phyloP scores from a whole-genome alignment of 495 filamentous ascomycete species.

The Aspergillus mulundensis region DNA sequence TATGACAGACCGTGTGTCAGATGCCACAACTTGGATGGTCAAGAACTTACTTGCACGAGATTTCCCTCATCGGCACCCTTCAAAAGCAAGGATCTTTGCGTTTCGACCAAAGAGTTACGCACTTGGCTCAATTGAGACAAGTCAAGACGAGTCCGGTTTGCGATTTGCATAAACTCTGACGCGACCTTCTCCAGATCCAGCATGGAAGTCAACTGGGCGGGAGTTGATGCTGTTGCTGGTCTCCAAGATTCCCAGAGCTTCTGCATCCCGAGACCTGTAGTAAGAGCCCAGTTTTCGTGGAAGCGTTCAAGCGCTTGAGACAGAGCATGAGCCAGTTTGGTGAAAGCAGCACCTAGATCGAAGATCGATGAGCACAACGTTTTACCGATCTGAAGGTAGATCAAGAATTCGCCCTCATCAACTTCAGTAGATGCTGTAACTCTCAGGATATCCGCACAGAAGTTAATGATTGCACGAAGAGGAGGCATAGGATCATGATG shows the following conservation, averaged over 20 bases:
- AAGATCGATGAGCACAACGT: conserved; percentile 31
- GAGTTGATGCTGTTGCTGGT: conserved; percentile 56
- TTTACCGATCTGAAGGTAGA: conserved; percentile 47
- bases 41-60: conserved; percentile 29
- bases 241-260: conserved; percentile 69
- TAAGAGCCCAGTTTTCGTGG: conserved; percentile 53
- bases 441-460: conserved; percentile 56
- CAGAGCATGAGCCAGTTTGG: conserved; percentile 31
- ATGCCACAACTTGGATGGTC: background rate
- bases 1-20: background rate
- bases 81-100: conserved; percentile 37
- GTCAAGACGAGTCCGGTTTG: conserved; percentile 40
- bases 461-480: conserved; percentile 46
- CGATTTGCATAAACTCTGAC: conserved; percentile 63
- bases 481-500: conserved; percentile 26
- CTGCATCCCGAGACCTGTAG: conserved; percentile 81
- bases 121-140: conserved; percentile 36
- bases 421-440: conserved; percentile 41
- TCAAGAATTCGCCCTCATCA: conserved; percentile 53
- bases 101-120: conserved; percentile 41
- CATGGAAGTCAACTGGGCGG: conserved; percentile 47
- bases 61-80: conserved; percentile 35
- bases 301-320: conserved; percentile 43
- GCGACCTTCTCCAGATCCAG: conserved; percentile 65
- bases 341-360: conserved; percentile 22